Base-by-base conservation (phyloP, 352 stramenopile species). In the Pythium phragmiticola region DNA sequence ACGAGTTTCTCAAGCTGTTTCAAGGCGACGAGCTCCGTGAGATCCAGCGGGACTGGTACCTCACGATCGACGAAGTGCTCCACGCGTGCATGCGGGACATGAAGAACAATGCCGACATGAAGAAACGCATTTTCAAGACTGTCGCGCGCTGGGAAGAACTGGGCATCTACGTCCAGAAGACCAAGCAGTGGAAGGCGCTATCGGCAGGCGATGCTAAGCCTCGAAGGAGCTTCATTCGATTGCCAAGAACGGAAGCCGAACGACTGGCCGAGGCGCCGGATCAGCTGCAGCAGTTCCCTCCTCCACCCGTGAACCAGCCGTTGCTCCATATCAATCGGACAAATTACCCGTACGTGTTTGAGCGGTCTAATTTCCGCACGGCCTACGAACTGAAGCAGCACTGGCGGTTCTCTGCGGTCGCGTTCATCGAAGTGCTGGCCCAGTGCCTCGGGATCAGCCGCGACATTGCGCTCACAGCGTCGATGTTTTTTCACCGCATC, bases 1-100 rank as follows among this genome's bases (percentile, higher is more conserved):
- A 94, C 66, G 86, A 94, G 75, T 94, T 94, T 57, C 74, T 94
- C 60, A 94, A 94, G 78, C 77, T 75, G 16, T 91, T 89, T 56
- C 71, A 89, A 39, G 77, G 79, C 8, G 77, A 88, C 47, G 58
- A 77, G 49, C 70, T 86, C 14, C 64, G 74, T 4, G 63, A 78
- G 23, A 76, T 92, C 42, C 80, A 93, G 57, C 80, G 83, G 0
- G 77, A 90, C 52, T 94, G 85, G 80, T 90, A 89, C 55, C 82
- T 88, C 57, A 91, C 84, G 1, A 78, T 94, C 23, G 84, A 93
- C 63, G 85, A 92, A 28, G 76, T 91, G 57, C 60, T 92, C 36
- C 77, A 91, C 43, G 82, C 74, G 2, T 92, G 82, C 42, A 77
- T 85, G 0, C 74, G 85, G 26, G 84, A 92, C 57, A 87, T 86